phyloP scores from a whole-genome alignment of 2,329 filamentous ascomycete genomes.

The Colletotrichum cuscutae region DNA sequence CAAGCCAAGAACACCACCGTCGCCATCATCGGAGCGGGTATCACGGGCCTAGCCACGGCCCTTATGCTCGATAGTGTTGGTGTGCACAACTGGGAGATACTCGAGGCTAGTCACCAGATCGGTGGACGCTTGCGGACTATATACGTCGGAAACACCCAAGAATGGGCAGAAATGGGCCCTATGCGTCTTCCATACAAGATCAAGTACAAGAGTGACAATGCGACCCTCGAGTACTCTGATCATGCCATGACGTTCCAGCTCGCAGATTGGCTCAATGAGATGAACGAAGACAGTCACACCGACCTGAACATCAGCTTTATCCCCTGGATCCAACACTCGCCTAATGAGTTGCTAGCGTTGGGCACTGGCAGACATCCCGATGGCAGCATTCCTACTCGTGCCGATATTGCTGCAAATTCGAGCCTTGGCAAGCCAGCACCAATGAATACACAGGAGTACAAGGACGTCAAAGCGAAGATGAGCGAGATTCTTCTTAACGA shows the following conservation, averaged over 20 bases:
- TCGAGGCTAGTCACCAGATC: conserved; percentile 65
- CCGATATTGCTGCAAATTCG: conserved; percentile 57
- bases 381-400: conserved; percentile 62
- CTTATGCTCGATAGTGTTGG: conserved; percentile 58
- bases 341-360: conserved; percentile 63
- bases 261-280: conserved; percentile 62
- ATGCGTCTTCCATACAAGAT: conserved; percentile 55
- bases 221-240: conserved; percentile 65
- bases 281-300: conserved; percentile 57
- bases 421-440: conserved; percentile 46
- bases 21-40: conserved; percentile 70
- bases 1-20: conserved; percentile 43
- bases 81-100: conserved; percentile 65
- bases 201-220: conserved; percentile 58
- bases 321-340: conserved; percentile 64
- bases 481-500: background rate
- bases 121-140: conserved; percentile 70
- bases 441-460: conserved; percentile 41
- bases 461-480: conserved; percentile 42
- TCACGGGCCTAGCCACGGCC: conserved; percentile 68
- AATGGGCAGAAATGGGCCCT: conserved; percentile 70
- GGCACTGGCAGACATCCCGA: conserved; percentile 58
- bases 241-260: conserved; percentile 71
- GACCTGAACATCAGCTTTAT: conserved; percentile 69
- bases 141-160: conserved; percentile 62